phyloP scores from a whole-genome alignment of 176 grass and related monocot genomes.

The Calamus simplicifolius region DNA sequence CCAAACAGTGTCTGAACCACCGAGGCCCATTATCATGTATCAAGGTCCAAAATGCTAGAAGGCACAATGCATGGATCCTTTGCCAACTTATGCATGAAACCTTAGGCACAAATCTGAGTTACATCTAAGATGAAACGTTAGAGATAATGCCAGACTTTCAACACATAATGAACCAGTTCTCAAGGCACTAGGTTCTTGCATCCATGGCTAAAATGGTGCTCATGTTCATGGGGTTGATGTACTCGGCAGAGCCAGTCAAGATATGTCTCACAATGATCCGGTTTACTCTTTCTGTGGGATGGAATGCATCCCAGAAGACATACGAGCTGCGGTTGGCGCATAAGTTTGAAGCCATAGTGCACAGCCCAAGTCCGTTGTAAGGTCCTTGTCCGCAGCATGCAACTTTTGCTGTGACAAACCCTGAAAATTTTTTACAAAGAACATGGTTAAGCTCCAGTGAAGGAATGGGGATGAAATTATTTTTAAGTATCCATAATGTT shows the following conservation, averaged over 20 bases:
- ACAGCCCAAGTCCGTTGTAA: conserved; percentile 82
- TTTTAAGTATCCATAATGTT: not conserved
- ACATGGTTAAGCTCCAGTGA: not conserved
- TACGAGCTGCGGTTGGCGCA: conserved; percentile 57
- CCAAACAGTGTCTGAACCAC: no score
- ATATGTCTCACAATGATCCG: conserved; percentile 70
- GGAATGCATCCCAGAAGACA: conserved; percentile 85
- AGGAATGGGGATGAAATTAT: not conserved
- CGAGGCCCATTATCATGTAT: no score
- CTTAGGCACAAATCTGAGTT: no score
- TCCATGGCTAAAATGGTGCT: conserved; percentile 91
- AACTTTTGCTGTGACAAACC: conserved; percentile 70
- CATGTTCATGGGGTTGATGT: conserved; percentile 88
- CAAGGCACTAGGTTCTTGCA: not conserved
- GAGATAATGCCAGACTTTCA: no score
- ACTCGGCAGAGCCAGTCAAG: conserved; percentile 66
- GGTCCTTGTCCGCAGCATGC: conserved; percentile 92
- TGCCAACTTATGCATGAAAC: no score
- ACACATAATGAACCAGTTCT: no score
- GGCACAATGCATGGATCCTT: no score
- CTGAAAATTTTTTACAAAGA: conserved; percentile 14
- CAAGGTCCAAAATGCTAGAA: no score
- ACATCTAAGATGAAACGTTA: no score
- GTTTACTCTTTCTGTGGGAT: conserved; percentile 82
- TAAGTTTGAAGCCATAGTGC: conserved; percentile 69